A percentile compares a stretch with the other conserved stretches of the same genome.
Conservation (phyloP, 192 early-diverging fungal genomes). For the Coemansia brasiliensis region DNA sequence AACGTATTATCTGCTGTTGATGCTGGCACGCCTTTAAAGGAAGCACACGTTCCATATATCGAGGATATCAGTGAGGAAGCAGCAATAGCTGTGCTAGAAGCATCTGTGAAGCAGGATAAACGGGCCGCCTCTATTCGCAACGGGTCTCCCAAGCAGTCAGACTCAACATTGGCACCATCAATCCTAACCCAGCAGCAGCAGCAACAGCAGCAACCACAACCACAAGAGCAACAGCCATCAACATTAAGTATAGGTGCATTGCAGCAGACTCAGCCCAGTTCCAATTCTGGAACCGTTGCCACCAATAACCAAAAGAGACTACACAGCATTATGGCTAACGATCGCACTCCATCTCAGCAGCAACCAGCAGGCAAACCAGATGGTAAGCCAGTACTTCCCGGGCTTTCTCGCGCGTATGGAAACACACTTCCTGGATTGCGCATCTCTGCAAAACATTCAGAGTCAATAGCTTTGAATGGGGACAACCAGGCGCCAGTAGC, state of each 20-base stretch:
- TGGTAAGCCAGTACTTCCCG: background rate
- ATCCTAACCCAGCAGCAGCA: background rate
- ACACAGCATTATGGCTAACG: slow-evolving; percentile 8
- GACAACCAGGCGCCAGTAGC: no score
- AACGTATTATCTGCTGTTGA: background rate
- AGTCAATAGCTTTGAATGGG: background rate
- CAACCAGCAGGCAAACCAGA: slow-evolving; percentile 2
- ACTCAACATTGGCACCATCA: background rate
- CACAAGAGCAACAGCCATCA: background rate
- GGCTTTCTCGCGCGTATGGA: background rate
- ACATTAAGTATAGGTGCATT: background rate
- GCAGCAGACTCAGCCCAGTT: no score
- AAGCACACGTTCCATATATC: background rate
- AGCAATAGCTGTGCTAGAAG: background rate
- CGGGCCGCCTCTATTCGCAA: background rate
- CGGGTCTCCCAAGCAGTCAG: background rate
- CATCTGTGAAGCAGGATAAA: background rate
- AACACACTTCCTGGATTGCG: background rate
- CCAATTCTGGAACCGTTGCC: background rate
- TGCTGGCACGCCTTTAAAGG: background rate
- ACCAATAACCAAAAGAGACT: slow-evolving; percentile 6
- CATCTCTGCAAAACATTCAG: background rate
- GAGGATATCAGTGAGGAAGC: background rate
- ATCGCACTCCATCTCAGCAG: background rate
- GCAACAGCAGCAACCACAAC: background rate